Evolutionary conservation across 164 flowering plant species (phyloP), one percentile per base, ranked within the genome.

Genomic region (Annona cherimola): DNA sequence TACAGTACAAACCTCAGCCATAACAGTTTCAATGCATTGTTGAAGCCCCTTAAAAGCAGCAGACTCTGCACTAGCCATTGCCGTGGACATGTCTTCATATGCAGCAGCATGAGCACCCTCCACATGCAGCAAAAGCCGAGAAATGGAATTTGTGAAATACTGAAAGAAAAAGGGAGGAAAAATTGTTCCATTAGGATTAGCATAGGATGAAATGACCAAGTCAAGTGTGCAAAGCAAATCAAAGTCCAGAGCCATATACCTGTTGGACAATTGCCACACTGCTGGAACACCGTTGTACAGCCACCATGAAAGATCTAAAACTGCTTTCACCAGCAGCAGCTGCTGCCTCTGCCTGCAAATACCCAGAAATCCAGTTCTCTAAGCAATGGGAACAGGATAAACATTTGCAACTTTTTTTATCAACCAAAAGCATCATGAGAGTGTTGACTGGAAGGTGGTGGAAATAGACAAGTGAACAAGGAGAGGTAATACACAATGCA

Each of bases 101-200:
- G 98, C 86, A 76, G 97, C 89, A 83, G 98, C 97, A 90, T 93
- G 98, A 35, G 98, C 97, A 73, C 99, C 98, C 86, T 96, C 99
- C 66, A 96, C 96, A 68, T 97, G 99, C 26, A 93, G 83, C 73
- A 93, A 77, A 64, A 93, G 93, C 75, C 97, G 86, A 73, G 99
- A 90, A 67, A 96, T 92, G 20, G 94, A 82, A 79, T 96, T 96
- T 61, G 90, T 87, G 81, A 96, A 96, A 69, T 90, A 96, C 98
- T 95, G 88, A 73, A 82, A 43, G 66, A 41, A 62, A 66, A 54
- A 40, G 35, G 42, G 2, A 16, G 50, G 19, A 61, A 11, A 61
- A 64, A 39, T 8, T 9, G 1, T 4, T 41, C 3, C 4, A 11
- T 64, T 64, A 64, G 16, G n/a, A 64, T 5, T 61, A n/a, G 64